These are phyloP conservation scores for Teunomyces funiuensis DNA, from an alignment of 805 yeast genomes.

Conservation along the genomic window DNA sequence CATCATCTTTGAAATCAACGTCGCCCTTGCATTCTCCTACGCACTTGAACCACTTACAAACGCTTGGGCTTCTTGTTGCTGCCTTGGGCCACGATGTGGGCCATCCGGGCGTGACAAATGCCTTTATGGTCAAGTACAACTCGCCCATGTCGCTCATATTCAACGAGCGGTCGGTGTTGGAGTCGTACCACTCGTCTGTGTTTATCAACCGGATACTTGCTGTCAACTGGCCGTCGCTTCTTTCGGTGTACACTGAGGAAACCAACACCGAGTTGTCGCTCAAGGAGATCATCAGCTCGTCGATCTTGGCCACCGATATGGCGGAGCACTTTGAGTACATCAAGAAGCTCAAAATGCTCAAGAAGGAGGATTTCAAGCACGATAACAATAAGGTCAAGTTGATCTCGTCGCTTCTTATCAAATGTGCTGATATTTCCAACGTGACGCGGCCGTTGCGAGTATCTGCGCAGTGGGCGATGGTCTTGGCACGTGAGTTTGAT, in stretches of 20 bases:
- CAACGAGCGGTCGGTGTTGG: constrained; percentile 70
- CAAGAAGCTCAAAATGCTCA: constrained; percentile 41
- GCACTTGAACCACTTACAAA: constrained; percentile 31
- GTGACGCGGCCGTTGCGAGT: constrained; percentile 78
- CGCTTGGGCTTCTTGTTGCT: constrained; percentile 65
- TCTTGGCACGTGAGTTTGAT: constrained; percentile 73
- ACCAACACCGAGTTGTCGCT: constrained; percentile 15
- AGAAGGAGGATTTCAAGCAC: constrained; percentile 15
- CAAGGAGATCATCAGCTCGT: constrained; percentile 31
- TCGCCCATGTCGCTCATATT: constrained; percentile 66
- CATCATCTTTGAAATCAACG: neutral
- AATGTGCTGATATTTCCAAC: constrained; percentile 95
- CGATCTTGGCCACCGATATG: constrained; percentile 78
- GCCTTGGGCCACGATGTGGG: constrained; percentile 95
- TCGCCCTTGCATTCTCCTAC: constrained; percentile 1
- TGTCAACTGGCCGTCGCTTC: constrained; percentile 38
- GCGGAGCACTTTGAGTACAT: constrained; percentile 78
- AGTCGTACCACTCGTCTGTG: constrained; percentile 74
- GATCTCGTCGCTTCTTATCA: constrained; percentile 69
- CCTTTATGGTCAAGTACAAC: constrained; percentile 55
- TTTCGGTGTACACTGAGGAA: constrained; percentile 37
- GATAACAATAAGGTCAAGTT: constrained; percentile 34
- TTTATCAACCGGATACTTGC: constrained; percentile 45
- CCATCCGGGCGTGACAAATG: constrained; percentile 94
- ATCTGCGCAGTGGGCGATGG: constrained; percentile 83